These are phyloP conservation scores for Pseudophaeomoniella oleicola DNA, from an alignment of 2,329 filamentous ascomycete genomes.

Conservation along the genomic window DNA sequence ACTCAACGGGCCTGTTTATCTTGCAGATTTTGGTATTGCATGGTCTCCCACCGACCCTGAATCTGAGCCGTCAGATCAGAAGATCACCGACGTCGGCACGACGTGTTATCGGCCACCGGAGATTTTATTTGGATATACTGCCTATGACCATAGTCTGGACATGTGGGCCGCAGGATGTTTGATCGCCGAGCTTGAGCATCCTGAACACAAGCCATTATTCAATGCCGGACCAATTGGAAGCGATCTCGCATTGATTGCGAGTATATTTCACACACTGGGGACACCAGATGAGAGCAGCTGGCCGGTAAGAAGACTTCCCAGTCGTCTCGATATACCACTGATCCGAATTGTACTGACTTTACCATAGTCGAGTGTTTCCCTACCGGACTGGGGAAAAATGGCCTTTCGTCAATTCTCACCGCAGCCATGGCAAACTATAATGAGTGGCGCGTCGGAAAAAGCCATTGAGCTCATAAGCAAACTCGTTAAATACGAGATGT, in stretches of 20 bases:
- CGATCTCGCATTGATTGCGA: slow-evolving; percentile 78
- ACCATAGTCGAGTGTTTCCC: slow-evolving; percentile 27
- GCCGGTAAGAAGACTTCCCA: slow-evolving; percentile 44
- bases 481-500: slow-evolving; percentile 60
- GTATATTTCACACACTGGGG: slow-evolving; percentile 82
- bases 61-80: slow-evolving; percentile 50
- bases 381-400: slow-evolving; percentile 79
- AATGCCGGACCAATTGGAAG: slow-evolving; percentile 82
- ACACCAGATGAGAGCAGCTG: slow-evolving; percentile 68
- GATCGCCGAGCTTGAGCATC: slow-evolving; percentile 56
- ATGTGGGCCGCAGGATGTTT: slow-evolving; percentile 83
- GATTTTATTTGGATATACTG: slow-evolving; percentile 66
- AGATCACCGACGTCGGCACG: slow-evolving; percentile 88
- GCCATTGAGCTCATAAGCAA: slow-evolving; percentile 52
- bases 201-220: slow-evolving; percentile 52
- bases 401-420: slow-evolving; percentile 62
- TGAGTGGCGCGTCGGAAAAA: slow-evolving; percentile 44
- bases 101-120: slow-evolving; percentile 85
- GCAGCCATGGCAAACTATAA: slow-evolving; percentile 53
- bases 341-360: too few relatives aligned
- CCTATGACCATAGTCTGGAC: slow-evolving; percentile 61
- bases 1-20: slow-evolving; percentile 53
- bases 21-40: slow-evolving; percentile 86
- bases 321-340: neutral
- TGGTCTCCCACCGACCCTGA: slow-evolving; percentile 51